Evolutionary conservation across 805 yeast genomes (phyloP).

Genomic region (Cyberlindnera samutprakarnensis): DNA sequence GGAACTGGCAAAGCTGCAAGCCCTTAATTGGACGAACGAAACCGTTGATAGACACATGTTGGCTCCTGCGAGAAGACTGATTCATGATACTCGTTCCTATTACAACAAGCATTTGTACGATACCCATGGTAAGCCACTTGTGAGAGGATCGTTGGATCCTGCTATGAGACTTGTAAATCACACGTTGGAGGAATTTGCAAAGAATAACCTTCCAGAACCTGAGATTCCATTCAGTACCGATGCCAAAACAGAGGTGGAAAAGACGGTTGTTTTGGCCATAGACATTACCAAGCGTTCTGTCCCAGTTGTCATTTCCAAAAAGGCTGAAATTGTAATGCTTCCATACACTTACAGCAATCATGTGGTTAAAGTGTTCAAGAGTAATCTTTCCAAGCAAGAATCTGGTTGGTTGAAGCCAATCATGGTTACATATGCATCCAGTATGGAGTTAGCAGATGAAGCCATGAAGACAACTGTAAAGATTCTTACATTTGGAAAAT

Average conservation of each 20-base stretch:
- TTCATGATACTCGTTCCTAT: slow-evolving; percentile 39
- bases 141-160: slow-evolving; percentile 59
- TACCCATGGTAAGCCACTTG: slow-evolving; percentile 52
- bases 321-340: slow-evolving; percentile 21
- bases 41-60: slow-evolving; percentile 29
- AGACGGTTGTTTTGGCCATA: slow-evolving; percentile 36
- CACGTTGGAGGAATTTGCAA: slow-evolving; percentile 37
- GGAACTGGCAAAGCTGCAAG: slow-evolving; percentile 16
- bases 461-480: slow-evolving; percentile 11
- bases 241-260: slow-evolving; percentile 49
- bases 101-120: slow-evolving; percentile 47
- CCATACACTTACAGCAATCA: slow-evolving; percentile 32
- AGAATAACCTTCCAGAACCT: slow-evolving; percentile 37
- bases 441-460: slow-evolving; percentile 26
- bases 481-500: neutral
- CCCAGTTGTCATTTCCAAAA: slow-evolving; percentile 25
- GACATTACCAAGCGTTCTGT: slow-evolving; percentile 32
- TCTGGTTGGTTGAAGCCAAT: slow-evolving; percentile 25
- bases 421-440: slow-evolving; percentile 26
- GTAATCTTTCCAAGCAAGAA: slow-evolving; percentile 32
- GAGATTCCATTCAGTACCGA: slow-evolving; percentile 34
- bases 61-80: slow-evolving; percentile 41
- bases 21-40: slow-evolving; percentile 25
- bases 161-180: slow-evolving; percentile 54
- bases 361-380: slow-evolving; percentile 30